phyloP scores from a whole-genome alignment of 345 rosid genomes.

The Lagerstroemia speciosa region DNA sequence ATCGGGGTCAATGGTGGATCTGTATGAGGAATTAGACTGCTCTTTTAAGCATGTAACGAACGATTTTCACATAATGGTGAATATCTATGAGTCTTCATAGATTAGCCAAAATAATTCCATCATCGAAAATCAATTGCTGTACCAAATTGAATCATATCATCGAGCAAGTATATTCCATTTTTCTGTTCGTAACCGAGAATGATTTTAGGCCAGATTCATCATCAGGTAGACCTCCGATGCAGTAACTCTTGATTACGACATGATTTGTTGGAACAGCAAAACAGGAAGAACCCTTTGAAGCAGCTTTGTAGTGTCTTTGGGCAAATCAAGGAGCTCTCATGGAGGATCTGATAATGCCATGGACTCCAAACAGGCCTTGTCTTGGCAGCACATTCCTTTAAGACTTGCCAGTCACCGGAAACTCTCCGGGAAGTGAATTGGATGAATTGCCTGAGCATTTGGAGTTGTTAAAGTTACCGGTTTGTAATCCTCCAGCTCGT shows the following conservation, averaged over 20 bases:
- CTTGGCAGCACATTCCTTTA: not conserved
- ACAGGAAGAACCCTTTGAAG: not conserved
- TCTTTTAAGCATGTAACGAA: not conserved
- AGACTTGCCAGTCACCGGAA: not conserved
- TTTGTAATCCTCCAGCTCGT: not conserved
- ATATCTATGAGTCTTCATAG: too few species aligned
- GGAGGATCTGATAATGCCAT: not conserved
- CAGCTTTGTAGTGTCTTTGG: not conserved
- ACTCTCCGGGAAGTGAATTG: not conserved
- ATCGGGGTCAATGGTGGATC: conserved; percentile 10
- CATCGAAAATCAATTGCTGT: not conserved
- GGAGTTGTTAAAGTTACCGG: not conserved
- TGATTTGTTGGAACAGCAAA: not conserved
- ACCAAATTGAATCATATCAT: not conserved
- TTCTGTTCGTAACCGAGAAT: not conserved
- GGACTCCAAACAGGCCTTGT: not conserved
- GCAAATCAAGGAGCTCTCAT: not conserved
- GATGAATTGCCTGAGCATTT: not conserved
- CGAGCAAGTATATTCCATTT: too few species aligned
- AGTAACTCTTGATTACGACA: not conserved
- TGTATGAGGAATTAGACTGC: conserved; percentile 2
- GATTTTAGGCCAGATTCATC: not conserved
- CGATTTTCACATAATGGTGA: not conserved
- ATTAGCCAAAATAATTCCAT: not conserved
- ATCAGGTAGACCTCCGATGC: not conserved